Base-by-base conservation (phyloP, 768 basidiomycete species). In the Rhizopogon roseolus region DNA sequence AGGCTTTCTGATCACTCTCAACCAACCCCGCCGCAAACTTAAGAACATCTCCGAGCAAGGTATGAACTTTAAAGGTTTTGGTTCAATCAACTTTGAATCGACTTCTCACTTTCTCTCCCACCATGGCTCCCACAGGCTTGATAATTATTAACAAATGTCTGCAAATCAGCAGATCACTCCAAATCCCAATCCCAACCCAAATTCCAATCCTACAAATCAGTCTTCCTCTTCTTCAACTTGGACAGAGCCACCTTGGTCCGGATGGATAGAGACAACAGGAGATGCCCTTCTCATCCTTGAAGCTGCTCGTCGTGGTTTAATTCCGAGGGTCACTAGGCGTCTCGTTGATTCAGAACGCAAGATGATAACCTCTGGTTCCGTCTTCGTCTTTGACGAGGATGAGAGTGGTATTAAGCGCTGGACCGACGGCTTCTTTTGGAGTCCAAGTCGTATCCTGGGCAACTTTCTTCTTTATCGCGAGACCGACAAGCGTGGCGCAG, bases 341-440 rank as follows among this genome's bases (percentile, higher is more conserved):
- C 82, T 98, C 49, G 90, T 93, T 57, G 95, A 97, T 66, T 81
- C 89, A 32, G 95, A 98, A 69, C 82, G 93, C 54, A 87, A 84
- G 64, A 91, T 96, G 86, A 94, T 98, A 67, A 86, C 86, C 16
- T 90, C 87, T 6, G 95, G 95, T 53, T 90, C 89, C 6, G 93
- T 98, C 10, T 98, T 98, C 63, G 95, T 97, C 59, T 98, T 97
- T 65, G 93, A 98, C 69, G 95, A 97, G 75, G 88, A 93, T 63
- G 93, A 96, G 72, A 93, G 90, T 64, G 93, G 94, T 27, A 98
- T 98, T 75, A 96, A 95, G 74, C 81, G 95, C 41, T 97, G 94
- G 91, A 98, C 95, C 1, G 95, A 98, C 71, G 93, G 94, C n/a
- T 86, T 90, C 66, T 88, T 89, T 66, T 97, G 95, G 95, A 90